Percentiles rank a stretch among this genome's conserved stretches.
Evolutionary conservation across 225 moss, liverwort and hornwort genomes (phyloP).

Genomic region (Pseudisothecium myosuroides): DNA sequence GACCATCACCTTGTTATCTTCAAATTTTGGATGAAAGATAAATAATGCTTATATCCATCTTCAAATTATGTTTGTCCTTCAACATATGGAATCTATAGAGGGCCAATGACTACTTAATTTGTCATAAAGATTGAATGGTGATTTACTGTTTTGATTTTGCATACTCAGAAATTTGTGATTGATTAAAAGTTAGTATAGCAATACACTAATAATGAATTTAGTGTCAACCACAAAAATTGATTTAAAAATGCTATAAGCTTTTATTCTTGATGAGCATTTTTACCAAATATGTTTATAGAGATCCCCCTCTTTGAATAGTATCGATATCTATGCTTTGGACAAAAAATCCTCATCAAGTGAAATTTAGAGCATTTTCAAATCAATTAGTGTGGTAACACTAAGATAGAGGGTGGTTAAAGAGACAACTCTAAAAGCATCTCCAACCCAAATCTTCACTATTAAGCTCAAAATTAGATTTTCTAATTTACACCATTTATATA

Average conservation of each 20-base stretch:
- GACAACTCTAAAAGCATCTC: too few species aligned
- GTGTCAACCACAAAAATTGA: neutral
- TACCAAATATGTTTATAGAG: neutral
- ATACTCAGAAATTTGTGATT: neutral
- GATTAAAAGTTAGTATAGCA: neutral
- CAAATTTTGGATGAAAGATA: neutral
- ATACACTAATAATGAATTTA: neutral
- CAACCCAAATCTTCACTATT: neutral
- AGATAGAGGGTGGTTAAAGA: too few species aligned
- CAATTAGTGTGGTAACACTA: too few species aligned
- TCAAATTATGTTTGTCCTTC: neutral
- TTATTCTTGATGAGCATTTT: neutral
- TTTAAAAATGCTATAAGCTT: neutral
- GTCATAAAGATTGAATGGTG: neutral
- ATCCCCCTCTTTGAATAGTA: too few species aligned
- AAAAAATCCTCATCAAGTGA: too few species aligned
- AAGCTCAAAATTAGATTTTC: neutral
- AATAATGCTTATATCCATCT: neutral
- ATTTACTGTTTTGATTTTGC: neutral
- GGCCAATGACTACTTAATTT: fast-evolving
- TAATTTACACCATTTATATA: neutral
- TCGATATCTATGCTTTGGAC: too few species aligned
- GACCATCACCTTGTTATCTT: neutral
- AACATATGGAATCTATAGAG: neutral
- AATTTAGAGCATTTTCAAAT: too few species aligned